Percentiles rank a stretch among this genome's conserved stretches.
Conservation (phyloP, 2,329 filamentous ascomycete species). For the Aspergillus sojae region DNA sequence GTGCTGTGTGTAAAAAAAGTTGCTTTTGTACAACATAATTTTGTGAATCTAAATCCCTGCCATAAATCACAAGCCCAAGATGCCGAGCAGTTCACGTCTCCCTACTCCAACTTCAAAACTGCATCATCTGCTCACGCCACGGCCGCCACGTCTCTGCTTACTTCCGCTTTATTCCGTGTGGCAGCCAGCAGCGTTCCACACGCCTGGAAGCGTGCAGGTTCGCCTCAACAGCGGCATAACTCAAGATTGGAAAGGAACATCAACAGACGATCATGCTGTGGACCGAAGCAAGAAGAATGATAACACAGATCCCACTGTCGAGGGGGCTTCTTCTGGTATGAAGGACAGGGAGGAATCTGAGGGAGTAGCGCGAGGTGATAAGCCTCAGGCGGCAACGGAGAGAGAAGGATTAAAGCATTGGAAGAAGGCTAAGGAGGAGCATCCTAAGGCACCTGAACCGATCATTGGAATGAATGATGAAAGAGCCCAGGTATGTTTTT, state of each 20-base stretch:
- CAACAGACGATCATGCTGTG: conserved; percentile 35
- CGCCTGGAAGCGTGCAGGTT: conserved; percentile 16
- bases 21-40: conserved; percentile 3
- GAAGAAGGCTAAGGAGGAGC: conserved; percentile 49
- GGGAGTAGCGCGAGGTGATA: conserved; percentile 39
- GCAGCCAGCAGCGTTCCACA: conserved; percentile 17
- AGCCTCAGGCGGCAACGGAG: conserved; percentile 45
- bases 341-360: conserved; percentile 35
- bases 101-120: conserved; percentile 17
- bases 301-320: conserved; percentile 35
- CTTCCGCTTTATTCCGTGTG: conserved; percentile 22
- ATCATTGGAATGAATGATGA: conserved; percentile 59
- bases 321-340: conserved; percentile 30
- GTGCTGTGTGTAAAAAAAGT: background rate
- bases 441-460: conserved; percentile 54
- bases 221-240: conserved; percentile 23
- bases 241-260: conserved; percentile 39
- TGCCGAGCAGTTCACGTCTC: conserved; percentile 18
- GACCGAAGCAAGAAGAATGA: conserved; percentile 35
- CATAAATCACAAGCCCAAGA: conserved; percentile 7
- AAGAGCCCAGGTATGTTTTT: conserved; percentile 45
- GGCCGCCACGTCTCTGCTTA: conserved; percentile 17
- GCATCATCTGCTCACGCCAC: conserved; percentile 16
- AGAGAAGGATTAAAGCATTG: conserved; percentile 40
- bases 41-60: background rate